Base-by-base conservation (phyloP, 2,329 filamentous ascomycete genomes). In the Aspergillus aculeatus region DNA sequence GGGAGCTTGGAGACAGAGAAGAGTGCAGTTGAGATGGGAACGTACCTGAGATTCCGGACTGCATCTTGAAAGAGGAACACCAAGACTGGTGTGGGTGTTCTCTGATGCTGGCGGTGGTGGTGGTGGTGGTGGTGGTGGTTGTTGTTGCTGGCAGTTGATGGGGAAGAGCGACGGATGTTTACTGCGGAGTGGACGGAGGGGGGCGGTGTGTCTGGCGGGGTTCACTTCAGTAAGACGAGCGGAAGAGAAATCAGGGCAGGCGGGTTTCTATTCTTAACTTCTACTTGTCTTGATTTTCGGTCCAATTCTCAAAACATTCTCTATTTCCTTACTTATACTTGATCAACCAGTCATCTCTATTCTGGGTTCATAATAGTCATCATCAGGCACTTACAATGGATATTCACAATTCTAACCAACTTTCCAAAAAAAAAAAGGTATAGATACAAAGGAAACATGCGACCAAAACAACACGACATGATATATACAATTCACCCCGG, bases 11-110 rank as follows among this genome's bases (percentile, higher is more conserved):
- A 29, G 26, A 7, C 26, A 14, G 11, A 29, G 38, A 41, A 50
- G 26, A 60, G 56, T 61, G 50, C 47, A 62, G 54, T 41, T 48
- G 12, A 29, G 9, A 54, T 47, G 38, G 23, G 12, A 35, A 48
- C 63, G 55, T 72, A 80, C 78, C 78, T 70, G 77, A 72, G 63
- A 81, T 81, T 70, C 78, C 78, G n/a, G 78, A 81, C 73, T 81
- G 78, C 78, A 81, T 81, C 32, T 64, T 76, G 61, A 51, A 56
- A 21, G 61, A 61, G 48, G 23, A 48, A 32, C 44, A 63, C 57
- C 57, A 57, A 5, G n/a, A 19, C 38, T 35, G 38, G 61, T 58
- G 57, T 58, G 11, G 58, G 48, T 52, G 31, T 44, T 47, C 24
- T 59, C 48, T 38, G 44, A 57, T 56, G 51, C 58, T 56, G 60